Percentiles rank a stretch among this genome's conserved stretches.
These are phyloP conservation scores for Tephrocybe sp. DNA, from an alignment of 768 basidiomycete genomes.

Conservation along the genomic window DNA sequence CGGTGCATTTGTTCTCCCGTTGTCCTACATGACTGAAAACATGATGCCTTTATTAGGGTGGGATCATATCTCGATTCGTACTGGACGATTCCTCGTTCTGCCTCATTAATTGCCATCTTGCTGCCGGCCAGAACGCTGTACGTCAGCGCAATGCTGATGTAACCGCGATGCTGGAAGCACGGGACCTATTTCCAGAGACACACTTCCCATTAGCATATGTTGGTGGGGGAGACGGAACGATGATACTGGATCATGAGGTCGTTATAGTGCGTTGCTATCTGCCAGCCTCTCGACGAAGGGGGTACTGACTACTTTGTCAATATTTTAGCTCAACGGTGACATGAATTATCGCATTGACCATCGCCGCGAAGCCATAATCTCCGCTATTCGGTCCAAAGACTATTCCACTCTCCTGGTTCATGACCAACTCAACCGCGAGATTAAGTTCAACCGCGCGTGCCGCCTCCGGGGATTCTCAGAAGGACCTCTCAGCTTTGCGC, in stretches of 20 bases:
- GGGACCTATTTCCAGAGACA: slow-evolving; percentile 57
- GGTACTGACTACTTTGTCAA: not conserved
- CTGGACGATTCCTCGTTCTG: slow-evolving; percentile 93
- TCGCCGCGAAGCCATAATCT: slow-evolving; percentile 78
- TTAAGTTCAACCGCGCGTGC: slow-evolving; percentile 84
- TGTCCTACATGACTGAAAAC: not conserved
- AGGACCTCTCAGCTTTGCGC: slow-evolving; percentile 77
- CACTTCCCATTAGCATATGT: slow-evolving; percentile 69
- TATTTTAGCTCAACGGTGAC: slow-evolving; percentile 78
- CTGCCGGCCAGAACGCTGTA: slow-evolving; percentile 87
- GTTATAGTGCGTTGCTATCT: slow-evolving; percentile 64
- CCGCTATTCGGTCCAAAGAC: slow-evolving; percentile 69
- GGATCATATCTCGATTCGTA: slow-evolving; percentile 85
- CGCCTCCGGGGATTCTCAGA: slow-evolving; percentile 84
- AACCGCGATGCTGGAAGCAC: slow-evolving; percentile 84
- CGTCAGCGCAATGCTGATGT: slow-evolving; percentile 86
- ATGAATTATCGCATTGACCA: slow-evolving; percentile 98
- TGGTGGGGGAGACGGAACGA: slow-evolving; percentile 91
- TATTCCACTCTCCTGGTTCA: slow-evolving; percentile 61
- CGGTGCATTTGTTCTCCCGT: slow-evolving; percentile 15
- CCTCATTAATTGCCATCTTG: slow-evolving; percentile 96
- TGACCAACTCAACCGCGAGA: slow-evolving; percentile 90
- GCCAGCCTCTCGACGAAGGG: not conserved
- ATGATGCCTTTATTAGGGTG: slow-evolving; percentile 54
- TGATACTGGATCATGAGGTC: slow-evolving; percentile 93